phyloP scores from a whole-genome alignment of 1,284 basidiomycete genomes.

The Melampsora americana region DNA sequence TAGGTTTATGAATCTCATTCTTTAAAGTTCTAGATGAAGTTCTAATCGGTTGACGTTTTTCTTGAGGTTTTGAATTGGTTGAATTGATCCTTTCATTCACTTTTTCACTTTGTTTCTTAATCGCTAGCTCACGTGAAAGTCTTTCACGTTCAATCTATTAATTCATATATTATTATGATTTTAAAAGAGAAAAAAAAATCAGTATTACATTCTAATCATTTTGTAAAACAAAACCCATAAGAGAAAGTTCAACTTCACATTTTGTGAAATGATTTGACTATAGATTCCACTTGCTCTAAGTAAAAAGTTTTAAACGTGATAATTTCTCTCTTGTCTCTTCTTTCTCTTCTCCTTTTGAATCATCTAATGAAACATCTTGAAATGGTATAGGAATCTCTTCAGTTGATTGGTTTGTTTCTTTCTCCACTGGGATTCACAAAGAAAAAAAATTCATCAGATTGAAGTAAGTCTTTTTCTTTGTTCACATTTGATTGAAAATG shows the following conservation, averaged over 20 bases:
- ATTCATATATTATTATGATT: no score
- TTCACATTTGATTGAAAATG: no score
- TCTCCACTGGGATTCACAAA: not conserved
- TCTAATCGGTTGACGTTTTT: slow-evolving; percentile 1
- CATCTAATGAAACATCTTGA: slow-evolving; percentile 6
- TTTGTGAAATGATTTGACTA: slow-evolving; percentile 42
- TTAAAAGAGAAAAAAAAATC: not conserved
- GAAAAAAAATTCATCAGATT: no score
- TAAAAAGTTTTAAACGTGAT: slow-evolving; percentile 37
- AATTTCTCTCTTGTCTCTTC: slow-evolving; percentile 31
- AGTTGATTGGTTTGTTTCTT: not conserved
- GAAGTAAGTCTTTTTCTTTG: no score
- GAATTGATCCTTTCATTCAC: not conserved
- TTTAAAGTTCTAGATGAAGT: slow-evolving; percentile 7
- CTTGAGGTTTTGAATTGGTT: not conserved
- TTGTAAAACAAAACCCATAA: not conserved
- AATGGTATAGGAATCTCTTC: not conserved
- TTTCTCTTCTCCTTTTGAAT: slow-evolving; percentile 32
- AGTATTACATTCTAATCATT: not conserved
- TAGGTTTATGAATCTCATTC: not conserved
- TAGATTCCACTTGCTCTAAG: slow-evolving; percentile 40
- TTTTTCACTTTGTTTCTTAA: slow-evolving; percentile 28
- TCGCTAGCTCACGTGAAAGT: slow-evolving; percentile 18
- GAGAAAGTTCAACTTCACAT: not conserved
- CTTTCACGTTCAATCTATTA: slow-evolving; percentile 38